Base-by-base conservation (phyloP, 495 filamentous ascomycete genomes). In the Podospora comata region DNA sequence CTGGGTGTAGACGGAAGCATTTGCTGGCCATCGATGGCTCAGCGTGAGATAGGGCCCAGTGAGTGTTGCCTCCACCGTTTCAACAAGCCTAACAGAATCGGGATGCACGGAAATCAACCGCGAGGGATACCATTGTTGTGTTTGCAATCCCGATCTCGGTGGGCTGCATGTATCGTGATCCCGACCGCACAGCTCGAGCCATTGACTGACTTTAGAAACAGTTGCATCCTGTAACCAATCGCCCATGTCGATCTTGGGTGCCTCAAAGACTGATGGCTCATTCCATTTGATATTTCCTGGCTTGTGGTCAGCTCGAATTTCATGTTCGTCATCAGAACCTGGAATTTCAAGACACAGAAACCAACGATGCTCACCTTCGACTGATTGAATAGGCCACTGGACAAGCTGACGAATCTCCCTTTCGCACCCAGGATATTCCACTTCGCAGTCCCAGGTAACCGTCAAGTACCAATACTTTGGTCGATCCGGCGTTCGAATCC, bases 21-120 rank as follows among this genome's bases (percentile, higher is more conserved):
- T 20, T 56, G 54, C 19, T 56, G 54, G 54, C 54, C 54, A 56
- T 56, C 54, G 15, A 20, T 56, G 54, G 54, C 54, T 56, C 54
- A 56, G 19, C 54, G 54, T 56, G 19, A 56, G 54, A 20, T 56
- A 56, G 19, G 15, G 54, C 15, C 54, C 54, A 4, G 54, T 56
- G 15, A 20, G 5, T 16, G 19, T 56, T 20, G 54, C 15, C 54
- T 56, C 54, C 15, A 20, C 15, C 11, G 54, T 56, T 56, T 56
- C 54, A 20, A 56, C 15, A 20, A 56, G 54, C 11, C 54, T 56
- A 56, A 15, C 54, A 18, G 19, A 18, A 1, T 5, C 54, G 54
- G 15, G 4, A 9, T 20, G 16, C 15, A 56, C 54, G 19, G 5
- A 56, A 18, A 56, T 56, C 54, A 56, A 20, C 15, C 54, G 54